Conservation (phyloP, 331 rosid species). For the Acacia concinna region DNA sequence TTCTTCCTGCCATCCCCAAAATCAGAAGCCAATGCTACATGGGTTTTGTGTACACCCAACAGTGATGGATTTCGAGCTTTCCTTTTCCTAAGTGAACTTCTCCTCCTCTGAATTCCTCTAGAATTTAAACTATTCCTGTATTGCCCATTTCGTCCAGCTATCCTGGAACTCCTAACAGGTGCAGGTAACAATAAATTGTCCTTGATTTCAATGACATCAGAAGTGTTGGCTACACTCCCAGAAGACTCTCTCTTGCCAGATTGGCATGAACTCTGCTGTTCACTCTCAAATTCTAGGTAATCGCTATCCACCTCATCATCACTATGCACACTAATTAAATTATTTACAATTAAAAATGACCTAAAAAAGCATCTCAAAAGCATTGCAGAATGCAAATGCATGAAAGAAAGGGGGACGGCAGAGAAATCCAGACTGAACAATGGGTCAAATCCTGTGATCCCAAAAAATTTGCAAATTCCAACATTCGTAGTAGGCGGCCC, state of each 20-base stretch:
- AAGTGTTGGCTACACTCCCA: not conserved
- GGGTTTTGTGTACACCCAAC: conserved; percentile 40
- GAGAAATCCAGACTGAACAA: conserved; percentile 69
- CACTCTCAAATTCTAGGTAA: conserved; percentile 31
- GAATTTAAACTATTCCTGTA: conserved; percentile 46
- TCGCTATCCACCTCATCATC: conserved; percentile 31
- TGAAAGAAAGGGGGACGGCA: conserved; percentile 67
- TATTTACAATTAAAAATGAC: conserved; percentile 40
- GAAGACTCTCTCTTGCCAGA: conserved; percentile 17
- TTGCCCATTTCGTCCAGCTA: conserved; percentile 49
- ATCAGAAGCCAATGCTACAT: conserved; percentile 44
- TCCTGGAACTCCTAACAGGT: conserved; percentile 46
- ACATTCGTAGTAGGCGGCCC: conserved; percentile 38
- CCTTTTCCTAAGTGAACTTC: conserved; percentile 73
- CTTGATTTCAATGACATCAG: conserved; percentile 36
- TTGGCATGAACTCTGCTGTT: conserved; percentile 17
- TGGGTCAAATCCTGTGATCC: conserved; percentile 39
- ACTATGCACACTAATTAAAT: conserved; percentile 23
- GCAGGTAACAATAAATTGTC: conserved; percentile 34
- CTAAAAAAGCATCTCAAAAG: conserved; percentile 34
- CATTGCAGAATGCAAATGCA: conserved; percentile 53
- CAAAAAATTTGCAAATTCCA: conserved; percentile 67
- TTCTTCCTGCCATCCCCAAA: conserved; percentile 40
- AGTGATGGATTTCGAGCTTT: conserved; percentile 51
- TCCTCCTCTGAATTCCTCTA: conserved; percentile 64